Evolutionary conservation across 2,329 filamentous ascomycete species (phyloP), one percentile per base, ranked within the genome.

Genomic region (Diatrype stigma): DNA sequence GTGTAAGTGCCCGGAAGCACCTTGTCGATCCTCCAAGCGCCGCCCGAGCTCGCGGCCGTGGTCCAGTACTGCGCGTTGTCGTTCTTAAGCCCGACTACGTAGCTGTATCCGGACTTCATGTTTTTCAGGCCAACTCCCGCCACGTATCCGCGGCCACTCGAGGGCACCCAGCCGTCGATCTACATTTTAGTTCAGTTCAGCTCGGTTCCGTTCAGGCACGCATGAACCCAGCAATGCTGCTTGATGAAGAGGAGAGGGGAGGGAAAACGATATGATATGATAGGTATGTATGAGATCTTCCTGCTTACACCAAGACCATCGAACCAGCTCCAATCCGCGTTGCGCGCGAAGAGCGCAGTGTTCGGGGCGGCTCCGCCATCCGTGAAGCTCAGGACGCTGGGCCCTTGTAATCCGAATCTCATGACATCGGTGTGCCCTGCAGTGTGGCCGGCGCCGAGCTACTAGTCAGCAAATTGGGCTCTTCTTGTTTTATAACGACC

Each of bases 351-450:
- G n/a, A 73, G 62, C 42, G 59, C 67, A 6, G 50, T 51, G 57
- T 67, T 73, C 2, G 71, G 71, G 6, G 26, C 26, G 6, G 26
- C 26, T 7, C 62, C 66, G 4, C 63, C 67, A 30, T 67, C 64
- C 5, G 71, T 73, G 51, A 73, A 73, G 4, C 67, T 58, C 2
- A 73, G 58, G 10, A 73, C 64, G 8, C 66, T 69, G 1, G 71
- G 71, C 5, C 71, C 71, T 48, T 73, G 70, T 1, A 73, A 65
- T 35, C 71, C 71, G 40, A 71, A 67, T 44, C 71, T 64, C 65
- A 72, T 67, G 3, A 65, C 58, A 49, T 73, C 71, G 2, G 69
- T 73, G 53, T 70, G 69, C 10, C 26, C 26, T 30, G 10, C 10
- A 10, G 26, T 5, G 26, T 30, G 26, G n/a, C n/a, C n/a, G n/a